phyloP scores from a whole-genome alignment of 1,284 basidiomycete genomes.

The Entoloma clypeatum region DNA sequence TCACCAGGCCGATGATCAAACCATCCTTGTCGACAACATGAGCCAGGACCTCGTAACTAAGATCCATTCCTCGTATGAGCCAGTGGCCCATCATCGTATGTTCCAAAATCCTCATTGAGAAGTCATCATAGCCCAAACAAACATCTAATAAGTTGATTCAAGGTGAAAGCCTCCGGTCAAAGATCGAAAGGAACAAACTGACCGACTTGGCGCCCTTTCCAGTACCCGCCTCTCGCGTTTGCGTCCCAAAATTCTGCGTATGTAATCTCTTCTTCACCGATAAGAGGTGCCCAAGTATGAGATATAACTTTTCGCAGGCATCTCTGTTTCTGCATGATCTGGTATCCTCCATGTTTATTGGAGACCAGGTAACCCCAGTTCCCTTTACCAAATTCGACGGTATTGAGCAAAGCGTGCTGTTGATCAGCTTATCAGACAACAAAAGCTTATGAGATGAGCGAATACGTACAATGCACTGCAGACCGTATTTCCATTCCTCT shows the following conservation, averaged over 20 bases:
- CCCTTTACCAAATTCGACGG: slow-evolving; percentile 37
- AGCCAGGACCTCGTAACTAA: slow-evolving; percentile 42
- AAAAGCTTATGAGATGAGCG: not conserved
- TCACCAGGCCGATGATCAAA: slow-evolving; percentile 41
- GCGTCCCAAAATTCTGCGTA: slow-evolving; percentile 24
- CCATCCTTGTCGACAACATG: slow-evolving; percentile 40
- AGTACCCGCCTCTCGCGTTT: slow-evolving; percentile 26
- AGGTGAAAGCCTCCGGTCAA: not conserved
- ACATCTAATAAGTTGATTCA: slow-evolving; percentile 24
- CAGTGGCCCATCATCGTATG: slow-evolving; percentile 33
- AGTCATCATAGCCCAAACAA: slow-evolving; percentile 32
- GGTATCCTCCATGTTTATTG: slow-evolving; percentile 29
- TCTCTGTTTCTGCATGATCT: slow-evolving; percentile 32
- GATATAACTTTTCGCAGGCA: slow-evolving; percentile 24
- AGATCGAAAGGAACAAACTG: slow-evolving; percentile 12
- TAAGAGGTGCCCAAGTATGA: slow-evolving; percentile 29
- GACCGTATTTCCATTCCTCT: slow-evolving; percentile 6
- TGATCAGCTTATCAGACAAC: not conserved
- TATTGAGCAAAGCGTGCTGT: slow-evolving; percentile 37
- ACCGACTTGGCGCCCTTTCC: slow-evolving; percentile 35
- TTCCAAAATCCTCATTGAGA: slow-evolving; percentile 28
- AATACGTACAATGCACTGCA: slow-evolving; percentile 19
- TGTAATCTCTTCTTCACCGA: slow-evolving; percentile 34
- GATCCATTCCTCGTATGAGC: slow-evolving; percentile 33
- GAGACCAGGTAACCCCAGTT: slow-evolving; percentile 43